Evolutionary conservation across 2,329 filamentous ascomycete genomes (phyloP), one percentile per base, ranked within the genome.

Genomic region (Eurotiales sp.): DNA sequence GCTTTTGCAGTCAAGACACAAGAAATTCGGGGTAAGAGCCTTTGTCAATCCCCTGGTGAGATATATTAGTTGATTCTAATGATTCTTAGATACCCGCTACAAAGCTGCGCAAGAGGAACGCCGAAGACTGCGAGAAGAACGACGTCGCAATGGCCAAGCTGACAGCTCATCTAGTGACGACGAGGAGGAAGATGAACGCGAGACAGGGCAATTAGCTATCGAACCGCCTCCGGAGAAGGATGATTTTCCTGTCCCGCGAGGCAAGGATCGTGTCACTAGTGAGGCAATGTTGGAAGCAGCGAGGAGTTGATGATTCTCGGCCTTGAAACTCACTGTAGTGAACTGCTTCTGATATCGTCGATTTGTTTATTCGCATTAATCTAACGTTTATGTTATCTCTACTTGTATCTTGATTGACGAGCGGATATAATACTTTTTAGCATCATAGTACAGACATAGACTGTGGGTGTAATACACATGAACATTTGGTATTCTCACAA

Each of bases 1-100:
- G 85, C 83, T 29, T 90, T 95, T 64, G 90, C 90, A 11, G 81
- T 85, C 56, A 86, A 86, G 44, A 96, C 92, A 8, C 83, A 85
- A 58, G 83, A 89, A 63, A 82, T 96, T 55, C 81, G 90, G 82
- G 87, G 87, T 89, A 75, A 64, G 79, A 68, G 56, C 52, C 14
- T 30, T 12, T 6, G 47, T 12, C 45, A 21, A 4, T 48, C 39
- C 34, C 10, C n/a, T 8, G 25, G 22, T 3, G 8, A 10, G 1
- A 8, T 46, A 46, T 8, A 19, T 6, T 8, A 39, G 12, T 25
- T 14, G 8, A 8, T 27, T n/a, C 51, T 53, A 41, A 53, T 22
- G 8, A 19, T 8, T n/a, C 11, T 11, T 43, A 72, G 69, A 70
- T 49, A 55, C 61, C 21, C 68, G 68, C n/a, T 62, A 70, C 48